Conservation (phyloP, 1,139 yeast genomes). For the Sugiyamaella novakii region DNA sequence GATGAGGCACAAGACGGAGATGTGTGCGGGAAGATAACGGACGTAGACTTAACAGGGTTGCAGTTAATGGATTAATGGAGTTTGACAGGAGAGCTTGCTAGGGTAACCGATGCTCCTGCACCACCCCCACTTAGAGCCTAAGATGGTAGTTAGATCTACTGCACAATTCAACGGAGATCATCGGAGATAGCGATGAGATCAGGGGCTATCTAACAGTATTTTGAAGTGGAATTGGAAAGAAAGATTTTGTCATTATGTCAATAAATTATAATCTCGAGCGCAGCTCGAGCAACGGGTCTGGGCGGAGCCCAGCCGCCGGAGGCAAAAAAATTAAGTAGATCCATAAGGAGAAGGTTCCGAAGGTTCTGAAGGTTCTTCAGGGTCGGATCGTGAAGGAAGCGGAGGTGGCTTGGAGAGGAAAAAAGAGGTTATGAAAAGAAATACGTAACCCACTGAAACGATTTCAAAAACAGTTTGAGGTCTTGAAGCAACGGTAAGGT, state of each 20-base stretch:
- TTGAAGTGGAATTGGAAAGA: no score
- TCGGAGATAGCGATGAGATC: background rate
- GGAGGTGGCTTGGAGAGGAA: constrained; percentile 14
- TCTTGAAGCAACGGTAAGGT: constrained; percentile 34
- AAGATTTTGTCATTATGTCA: background rate
- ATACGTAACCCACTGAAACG: constrained; percentile 28
- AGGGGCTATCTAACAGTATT: no score
- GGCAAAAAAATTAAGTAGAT: background rate
- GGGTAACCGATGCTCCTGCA: no score
- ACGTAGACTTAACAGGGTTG: no score
- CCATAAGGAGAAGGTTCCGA: background rate
- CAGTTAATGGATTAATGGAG: no score
- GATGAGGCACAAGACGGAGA: no score
- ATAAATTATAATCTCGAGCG: no score
- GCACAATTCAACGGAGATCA: background rate
- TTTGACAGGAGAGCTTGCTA: no score
- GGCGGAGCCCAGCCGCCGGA: background rate
- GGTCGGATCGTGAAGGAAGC: background rate
- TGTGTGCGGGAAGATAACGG: no score
- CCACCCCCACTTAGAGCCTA: background rate
- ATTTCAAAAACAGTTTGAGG: constrained; percentile 39
- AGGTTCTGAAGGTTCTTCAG: constrained; percentile 1
- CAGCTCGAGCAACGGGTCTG: background rate
- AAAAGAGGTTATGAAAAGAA: constrained; percentile 26
- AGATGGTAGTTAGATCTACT: background rate